Evolutionary conservation across 345 rosid genomes (phyloP), one percentile per base, ranked within the genome.

Genomic region (Lepidium aucheri): DNA sequence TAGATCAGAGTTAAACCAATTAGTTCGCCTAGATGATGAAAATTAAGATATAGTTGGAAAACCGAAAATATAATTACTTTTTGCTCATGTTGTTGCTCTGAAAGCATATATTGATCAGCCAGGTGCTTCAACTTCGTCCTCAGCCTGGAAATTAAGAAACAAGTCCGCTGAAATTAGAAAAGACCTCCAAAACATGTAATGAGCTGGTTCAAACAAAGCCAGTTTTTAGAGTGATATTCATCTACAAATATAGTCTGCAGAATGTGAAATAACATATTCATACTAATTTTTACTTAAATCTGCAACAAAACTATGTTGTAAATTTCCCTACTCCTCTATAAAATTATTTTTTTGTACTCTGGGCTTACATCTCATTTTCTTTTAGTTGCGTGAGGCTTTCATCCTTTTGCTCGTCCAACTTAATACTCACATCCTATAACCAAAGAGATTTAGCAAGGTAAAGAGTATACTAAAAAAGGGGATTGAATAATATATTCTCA

Each of bases 311-410:
- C 14, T 5, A 35, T 16, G 32, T 9, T 26, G 0, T 20, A 20
- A 55, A 34, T 6, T 4, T 35, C 38, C 38, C 24, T 24, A 24
- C 26, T 24, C 26, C 26, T 24, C 26, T 24, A n/a, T n/a, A n/a
- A n/a, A n/a, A n/a, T n/a, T n/a, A n/a, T n/a, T n/a, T n/a, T n/a
- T n/a, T n/a, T n/a, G n/a, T n/a, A n/a, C n/a, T n/a, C n/a, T n/a
- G n/a, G 33, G 58, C 94, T 85, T 84, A 93, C 98, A 82, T 93
- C 67, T 90, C 98, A 74, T 93, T 93, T 80, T 93, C 97, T 79
- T 84, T 93, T 52, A 93, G 82, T 77, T 88, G 94, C 24, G 90
- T 14, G 63, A 90, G 86, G 63, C 82, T 81, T 58, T 88, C 98
- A 57, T 88, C 86, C 73, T 90, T 93, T 78, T 90, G 97, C 73